Conservation (phyloP, 2,329 filamentous ascomycete genomes). For the Cercospora janseana region DNA sequence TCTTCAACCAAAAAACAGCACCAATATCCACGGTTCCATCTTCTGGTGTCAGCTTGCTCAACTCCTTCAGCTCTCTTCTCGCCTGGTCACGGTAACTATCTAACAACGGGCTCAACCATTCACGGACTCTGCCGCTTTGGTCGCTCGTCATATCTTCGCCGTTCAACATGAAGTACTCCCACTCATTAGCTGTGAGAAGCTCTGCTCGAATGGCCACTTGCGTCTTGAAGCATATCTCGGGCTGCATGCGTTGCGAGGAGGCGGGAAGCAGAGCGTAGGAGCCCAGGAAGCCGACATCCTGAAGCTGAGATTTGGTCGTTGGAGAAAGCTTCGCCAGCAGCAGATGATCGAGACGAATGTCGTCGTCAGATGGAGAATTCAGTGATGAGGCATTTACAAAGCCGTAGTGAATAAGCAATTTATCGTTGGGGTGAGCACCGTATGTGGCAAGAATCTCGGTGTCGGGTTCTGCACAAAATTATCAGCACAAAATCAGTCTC, state of each 20-base stretch:
- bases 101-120: constrained; percentile 28
- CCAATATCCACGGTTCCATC: constrained; percentile 14
- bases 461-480: constrained; percentile 5
- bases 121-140: constrained; percentile 29
- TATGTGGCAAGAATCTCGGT: constrained; percentile 67
- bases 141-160: constrained; percentile 36
- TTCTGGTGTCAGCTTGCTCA: constrained; percentile 11
- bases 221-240: constrained; percentile 46
- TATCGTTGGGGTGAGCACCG: constrained; percentile 69
- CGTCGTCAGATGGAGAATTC: constrained; percentile 36
- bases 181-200: constrained; percentile 39
- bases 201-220: constrained; percentile 44
- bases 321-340: constrained; percentile 41
- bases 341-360: constrained; percentile 43
- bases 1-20: constrained; percentile 23
- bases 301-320: constrained; percentile 38
- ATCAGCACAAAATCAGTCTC: neutral
- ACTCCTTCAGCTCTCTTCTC: constrained; percentile 24
- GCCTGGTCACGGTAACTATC: constrained; percentile 23
- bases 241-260: constrained; percentile 10
- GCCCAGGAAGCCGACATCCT: constrained; percentile 46
- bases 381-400: constrained; percentile 40
- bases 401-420: constrained; percentile 67
- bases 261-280: constrained; percentile 36
- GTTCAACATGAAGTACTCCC: constrained; percentile 40